A percentile compares a stretch with the other conserved stretches of the same genome.
phyloP scores from a whole-genome alignment of 1,284 basidiomycete species.

The Cutaneotrichosporon sp. region DNA sequence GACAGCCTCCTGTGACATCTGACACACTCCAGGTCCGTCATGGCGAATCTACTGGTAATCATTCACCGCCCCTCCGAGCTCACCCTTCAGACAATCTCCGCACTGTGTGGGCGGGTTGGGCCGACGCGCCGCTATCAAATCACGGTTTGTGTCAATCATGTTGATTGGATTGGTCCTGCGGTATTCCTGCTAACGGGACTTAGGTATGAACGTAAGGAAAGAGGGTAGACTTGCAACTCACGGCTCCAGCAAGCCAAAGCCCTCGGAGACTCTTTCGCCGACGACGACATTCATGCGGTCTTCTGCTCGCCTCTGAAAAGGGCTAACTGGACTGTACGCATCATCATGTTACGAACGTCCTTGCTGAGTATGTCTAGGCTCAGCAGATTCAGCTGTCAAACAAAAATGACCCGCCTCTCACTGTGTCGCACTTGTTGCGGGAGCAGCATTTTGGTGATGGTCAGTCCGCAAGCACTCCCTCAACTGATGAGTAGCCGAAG shows the following conservation, averaged over 20 bases:
- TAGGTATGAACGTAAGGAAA: constrained; percentile 65
- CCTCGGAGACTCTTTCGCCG: constrained; percentile 61
- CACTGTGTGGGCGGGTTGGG: constrained; percentile 72
- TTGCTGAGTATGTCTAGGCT: constrained; percentile 31
- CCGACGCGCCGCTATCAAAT: constrained; percentile 72
- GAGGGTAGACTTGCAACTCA: too few relatives aligned
- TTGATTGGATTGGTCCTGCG: constrained; percentile 5
- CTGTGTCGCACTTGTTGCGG: constrained; percentile 34
- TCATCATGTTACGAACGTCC: neutral
- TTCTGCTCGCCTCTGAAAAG: constrained; percentile 75
- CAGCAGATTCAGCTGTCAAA: constrained; percentile 45
- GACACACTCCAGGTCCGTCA: constrained; percentile 59
- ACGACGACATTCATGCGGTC: constrained; percentile 60
- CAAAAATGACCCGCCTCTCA: constrained; percentile 33
- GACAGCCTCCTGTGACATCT: neutral
- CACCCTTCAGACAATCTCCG: constrained; percentile 46
- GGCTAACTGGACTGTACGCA: constrained; percentile 52
- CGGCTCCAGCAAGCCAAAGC: constrained; percentile 79
- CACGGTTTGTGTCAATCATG: too few relatives aligned
- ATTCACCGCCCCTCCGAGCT: neutral
- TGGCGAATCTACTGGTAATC: constrained; percentile 69
- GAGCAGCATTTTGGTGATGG: constrained; percentile 48
- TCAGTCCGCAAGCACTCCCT: constrained; percentile 13
- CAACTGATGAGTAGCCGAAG: constrained; percentile 24
- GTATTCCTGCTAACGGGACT: constrained; percentile 5